Percentiles rank a stretch among this genome's conserved stretches.
phyloP scores from a whole-genome alignment of 2,329 filamentous ascomycete genomes.

The Thelonectria olida region DNA sequence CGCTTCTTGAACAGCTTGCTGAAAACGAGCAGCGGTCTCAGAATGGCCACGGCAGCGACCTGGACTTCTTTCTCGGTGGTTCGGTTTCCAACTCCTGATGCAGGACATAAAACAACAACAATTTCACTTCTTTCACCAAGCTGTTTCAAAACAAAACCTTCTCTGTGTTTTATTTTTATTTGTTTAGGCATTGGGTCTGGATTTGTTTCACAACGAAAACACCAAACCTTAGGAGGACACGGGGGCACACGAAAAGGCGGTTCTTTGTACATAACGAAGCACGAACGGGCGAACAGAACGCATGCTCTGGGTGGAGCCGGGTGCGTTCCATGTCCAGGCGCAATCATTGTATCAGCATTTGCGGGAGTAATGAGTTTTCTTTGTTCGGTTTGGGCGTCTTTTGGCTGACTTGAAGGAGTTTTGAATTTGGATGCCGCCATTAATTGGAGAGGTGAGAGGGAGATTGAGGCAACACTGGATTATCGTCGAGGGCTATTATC shows the following conservation, averaged over 20 bases:
- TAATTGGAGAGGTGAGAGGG: background rate
- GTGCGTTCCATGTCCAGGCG: slow-evolving; percentile 11
- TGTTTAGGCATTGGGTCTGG: background rate
- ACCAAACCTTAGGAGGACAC: background rate
- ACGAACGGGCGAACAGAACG: slow-evolving; percentile 14
- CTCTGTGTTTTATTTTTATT: background rate
- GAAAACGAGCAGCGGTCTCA: slow-evolving; percentile 75
- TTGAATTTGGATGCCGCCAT: background rate
- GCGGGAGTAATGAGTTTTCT: background rate
- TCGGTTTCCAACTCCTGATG: slow-evolving; percentile 22
- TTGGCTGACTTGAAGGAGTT: slow-evolving; percentile 9
- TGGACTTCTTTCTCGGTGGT: slow-evolving; percentile 77
- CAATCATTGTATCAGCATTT: slow-evolving; percentile 14
- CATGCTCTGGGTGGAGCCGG: slow-evolving; percentile 7
- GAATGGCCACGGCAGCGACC: slow-evolving; percentile 74
- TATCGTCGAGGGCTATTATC: background rate
- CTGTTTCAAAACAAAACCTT: slow-evolving; percentile 8
- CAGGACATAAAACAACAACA: background rate
- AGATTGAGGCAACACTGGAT: background rate
- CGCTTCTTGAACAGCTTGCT: slow-evolving; percentile 80
- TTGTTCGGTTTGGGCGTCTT: background rate
- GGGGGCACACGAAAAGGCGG: slow-evolving; percentile 4
- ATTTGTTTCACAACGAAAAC: slow-evolving; percentile 2
- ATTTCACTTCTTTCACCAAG: slow-evolving; percentile 6
- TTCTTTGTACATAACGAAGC: slow-evolving; percentile 18